Conservation (phyloP, 2,329 filamentous ascomycete species). For the Pezicula radicicola region DNA sequence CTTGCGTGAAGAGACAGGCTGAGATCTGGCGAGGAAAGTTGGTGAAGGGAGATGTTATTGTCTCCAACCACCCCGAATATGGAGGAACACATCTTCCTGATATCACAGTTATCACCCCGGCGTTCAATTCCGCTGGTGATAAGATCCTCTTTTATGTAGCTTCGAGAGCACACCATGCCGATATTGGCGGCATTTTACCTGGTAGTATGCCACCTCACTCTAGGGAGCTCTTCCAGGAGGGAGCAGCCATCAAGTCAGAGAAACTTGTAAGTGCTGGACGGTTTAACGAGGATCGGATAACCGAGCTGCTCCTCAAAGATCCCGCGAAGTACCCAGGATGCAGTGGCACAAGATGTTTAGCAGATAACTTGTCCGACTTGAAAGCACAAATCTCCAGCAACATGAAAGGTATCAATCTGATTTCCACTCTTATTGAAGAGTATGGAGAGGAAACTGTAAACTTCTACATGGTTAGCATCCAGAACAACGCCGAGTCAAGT, state of each 20-base stretch:
- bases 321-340: conserved; percentile 74
- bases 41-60: conserved; percentile 76
- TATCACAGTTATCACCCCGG: conserved; percentile 78
- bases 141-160: conserved; percentile 24
- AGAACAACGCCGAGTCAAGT: conserved; percentile 73
- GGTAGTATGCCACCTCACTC: conserved; percentile 81
- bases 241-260: conserved; percentile 60
- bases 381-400: conserved; percentile 87
- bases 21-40: conserved; percentile 78
- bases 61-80: conserved; percentile 81
- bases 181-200: conserved; percentile 80
- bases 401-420: conserved; percentile 78
- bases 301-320: conserved; percentile 67
- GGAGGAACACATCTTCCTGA: conserved; percentile 82
- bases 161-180: conserved; percentile 67
- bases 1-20: conserved; percentile 74
- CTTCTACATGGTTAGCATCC: conserved; percentile 81
- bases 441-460: conserved; percentile 76
- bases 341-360: conserved; percentile 73
- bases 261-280: conserved; percentile 73
- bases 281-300: conserved; percentile 76
- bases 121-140: conserved; percentile 64
- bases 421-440: conserved; percentile 70
- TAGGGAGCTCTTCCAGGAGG: conserved; percentile 61
- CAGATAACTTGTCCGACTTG: conserved; percentile 82